phyloP scores from a whole-genome alignment of 2,329 filamentous ascomycete species.

The Knufia fluminis region DNA sequence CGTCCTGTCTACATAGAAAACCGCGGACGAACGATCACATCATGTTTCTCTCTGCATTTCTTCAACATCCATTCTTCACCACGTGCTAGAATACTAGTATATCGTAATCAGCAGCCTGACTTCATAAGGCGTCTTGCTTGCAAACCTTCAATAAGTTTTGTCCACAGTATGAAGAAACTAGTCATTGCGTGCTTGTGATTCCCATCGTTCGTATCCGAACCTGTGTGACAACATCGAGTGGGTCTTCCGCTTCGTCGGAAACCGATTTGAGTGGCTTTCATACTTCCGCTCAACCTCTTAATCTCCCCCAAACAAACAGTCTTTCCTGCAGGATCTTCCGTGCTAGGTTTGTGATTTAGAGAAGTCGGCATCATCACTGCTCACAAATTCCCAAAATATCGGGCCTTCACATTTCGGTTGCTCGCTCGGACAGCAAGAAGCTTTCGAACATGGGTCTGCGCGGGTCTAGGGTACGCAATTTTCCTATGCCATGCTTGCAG shows the following conservation, averaged over 20 bases:
- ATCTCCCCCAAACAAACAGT: neutral
- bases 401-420: neutral
- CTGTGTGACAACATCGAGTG: constrained; percentile 1
- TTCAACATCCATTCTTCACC: too few species aligned
- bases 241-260: constrained; percentile 9
- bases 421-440: neutral
- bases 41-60: too few species aligned
- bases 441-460: neutral
- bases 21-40: too few species aligned
- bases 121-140: neutral
- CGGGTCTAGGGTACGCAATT: too few species aligned
- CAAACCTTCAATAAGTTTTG: neutral
- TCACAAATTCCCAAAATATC: neutral
- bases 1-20: too few species aligned
- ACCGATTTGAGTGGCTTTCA: neutral
- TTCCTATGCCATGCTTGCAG: too few species aligned
- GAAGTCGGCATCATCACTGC: neutral
- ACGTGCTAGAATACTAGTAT: too few species aligned
- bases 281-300: neutral
- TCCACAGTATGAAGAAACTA: neutral
- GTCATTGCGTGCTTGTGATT: constrained; percentile 3
- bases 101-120: neutral
- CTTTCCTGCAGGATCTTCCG: neutral
- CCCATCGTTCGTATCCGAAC: neutral
- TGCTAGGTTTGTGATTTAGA: neutral